A percentile compares a stretch with the other conserved stretches of the same genome.
Evolutionary conservation across 148 eudicot species (phyloP).

Genomic region (Nepenthes mirabilis): DNA sequence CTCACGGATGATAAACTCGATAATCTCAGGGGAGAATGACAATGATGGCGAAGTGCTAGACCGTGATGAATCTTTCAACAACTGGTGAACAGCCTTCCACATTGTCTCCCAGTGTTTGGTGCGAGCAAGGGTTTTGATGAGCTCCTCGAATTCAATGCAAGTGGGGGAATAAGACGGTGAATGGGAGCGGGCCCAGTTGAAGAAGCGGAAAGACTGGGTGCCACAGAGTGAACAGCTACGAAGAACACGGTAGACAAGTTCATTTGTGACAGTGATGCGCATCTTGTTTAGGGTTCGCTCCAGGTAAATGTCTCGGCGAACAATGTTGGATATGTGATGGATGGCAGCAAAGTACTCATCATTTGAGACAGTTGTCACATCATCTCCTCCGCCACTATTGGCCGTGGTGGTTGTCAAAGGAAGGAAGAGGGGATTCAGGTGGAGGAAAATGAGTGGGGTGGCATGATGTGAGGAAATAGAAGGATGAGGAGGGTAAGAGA

Average conservation of each 20-base stretch:
- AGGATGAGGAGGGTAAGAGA: constrained; percentile 2
- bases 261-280: constrained; percentile 47
- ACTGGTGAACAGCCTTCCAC: constrained; percentile 76
- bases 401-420: too few species aligned
- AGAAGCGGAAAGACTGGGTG: constrained; percentile 68
- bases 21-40: constrained; percentile 2
- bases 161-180: constrained; percentile 63
- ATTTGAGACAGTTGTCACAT: too few species aligned
- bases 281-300: constrained; percentile 84
- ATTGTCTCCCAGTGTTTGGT: constrained; percentile 80
- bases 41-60: neutral
- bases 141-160: constrained; percentile 58
- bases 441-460: neutral
- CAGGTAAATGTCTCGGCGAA: constrained; percentile 73
- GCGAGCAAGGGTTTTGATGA: constrained; percentile 57
- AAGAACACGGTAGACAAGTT: constrained; percentile 72
- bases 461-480: neutral
- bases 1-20: constrained; percentile 51
- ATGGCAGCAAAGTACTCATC: constrained; percentile 54
- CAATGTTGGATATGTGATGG: constrained; percentile 88
- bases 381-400: too few species aligned
- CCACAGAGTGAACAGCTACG: constrained; percentile 53
- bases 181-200: constrained; percentile 69
- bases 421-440: too few species aligned
- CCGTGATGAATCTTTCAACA: constrained; percentile 26